phyloP scores from a whole-genome alignment of 2,329 filamentous ascomycete species.

The Pseudogymnoascus sp. region DNA sequence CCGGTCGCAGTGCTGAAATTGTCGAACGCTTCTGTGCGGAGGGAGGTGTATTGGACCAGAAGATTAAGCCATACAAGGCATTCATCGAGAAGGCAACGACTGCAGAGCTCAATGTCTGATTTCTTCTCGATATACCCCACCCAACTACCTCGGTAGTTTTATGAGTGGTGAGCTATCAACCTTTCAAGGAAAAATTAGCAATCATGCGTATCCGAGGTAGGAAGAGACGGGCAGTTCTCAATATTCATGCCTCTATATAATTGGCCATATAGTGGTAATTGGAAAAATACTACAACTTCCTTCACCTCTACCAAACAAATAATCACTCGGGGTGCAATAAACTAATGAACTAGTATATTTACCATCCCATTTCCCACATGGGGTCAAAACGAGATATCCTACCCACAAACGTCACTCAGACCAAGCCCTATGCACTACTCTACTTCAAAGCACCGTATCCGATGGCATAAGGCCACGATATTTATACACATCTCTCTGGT shows the following conservation, averaged over 20 bases:
- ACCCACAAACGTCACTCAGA: not conserved
- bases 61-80: slow-evolving; percentile 38
- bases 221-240: not conserved
- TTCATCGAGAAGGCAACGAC: slow-evolving; percentile 21
- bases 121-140: not conserved
- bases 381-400: not conserved
- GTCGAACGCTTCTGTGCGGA: slow-evolving; percentile 41
- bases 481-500: slow-evolving; percentile 6
- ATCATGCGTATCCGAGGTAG: not conserved
- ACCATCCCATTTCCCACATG: not conserved
- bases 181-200: not conserved
- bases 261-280: not conserved
- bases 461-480: not conserved
- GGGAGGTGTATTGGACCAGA: slow-evolving; percentile 39
- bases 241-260: slow-evolving; percentile 1
- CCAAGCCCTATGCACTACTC: not conserved
- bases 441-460: not conserved
- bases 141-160: not conserved
- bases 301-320: too few relatives aligned
- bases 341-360: not conserved
- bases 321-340: not conserved
- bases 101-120: slow-evolving; percentile 21
- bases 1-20: slow-evolving; percentile 45
- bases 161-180: not conserved
- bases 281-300: not conserved